Evolutionary conservation across 1,284 basidiomycete species (phyloP), one percentile per base, ranked within the genome.

Genomic region (Sanghuangporus sanghuang): DNA sequence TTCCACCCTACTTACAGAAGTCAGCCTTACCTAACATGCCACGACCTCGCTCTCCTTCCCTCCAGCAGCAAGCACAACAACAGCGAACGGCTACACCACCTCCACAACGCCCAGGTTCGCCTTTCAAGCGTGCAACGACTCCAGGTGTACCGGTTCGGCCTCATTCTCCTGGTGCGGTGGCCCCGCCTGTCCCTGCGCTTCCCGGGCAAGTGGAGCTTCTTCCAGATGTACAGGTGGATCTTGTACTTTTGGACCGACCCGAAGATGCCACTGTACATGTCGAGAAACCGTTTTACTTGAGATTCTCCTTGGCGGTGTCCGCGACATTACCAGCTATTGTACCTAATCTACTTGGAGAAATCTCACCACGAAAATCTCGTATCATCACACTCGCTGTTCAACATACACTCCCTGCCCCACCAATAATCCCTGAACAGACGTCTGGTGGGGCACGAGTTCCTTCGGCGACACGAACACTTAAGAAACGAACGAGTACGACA

Each of bases 1-100:
- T 92, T 32, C 90, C 90, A 0, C 78, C 83, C 6, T 83, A 92
- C 71, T 77, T 92, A 18, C 89, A 91, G 69, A 84, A 86, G 16
- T 74, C 75, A 32, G 73, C 76, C 16, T 59, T 72, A 7, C 71
- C 74, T 0, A 71, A 71, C 2, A 68, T 76, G 38, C 79, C 83
- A 12, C 81, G 84, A 14, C 81, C 85, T 12, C 86, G 69, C 54
- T 78, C 74, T 27, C 86, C 86, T 14, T 81, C 82, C 49, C 72
- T 79, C 1, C 73, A 59, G 44, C 65, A 66, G 39, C 58, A 54
- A 21, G 74, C 49, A 77, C 82, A 85, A 46, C 81, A 85, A 6
- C 71, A 75, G 46, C 72, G 71, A 23, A 73, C 76, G 2, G 68
- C 68, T 6, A 68, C 69, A 46, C 68, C 69, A 7, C 68, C 71